Evolutionary conservation across 202 grass and related monocot genomes (phyloP), one percentile per base, ranked within the genome.

Genomic region (Sporobolus alterniflorus): DNA sequence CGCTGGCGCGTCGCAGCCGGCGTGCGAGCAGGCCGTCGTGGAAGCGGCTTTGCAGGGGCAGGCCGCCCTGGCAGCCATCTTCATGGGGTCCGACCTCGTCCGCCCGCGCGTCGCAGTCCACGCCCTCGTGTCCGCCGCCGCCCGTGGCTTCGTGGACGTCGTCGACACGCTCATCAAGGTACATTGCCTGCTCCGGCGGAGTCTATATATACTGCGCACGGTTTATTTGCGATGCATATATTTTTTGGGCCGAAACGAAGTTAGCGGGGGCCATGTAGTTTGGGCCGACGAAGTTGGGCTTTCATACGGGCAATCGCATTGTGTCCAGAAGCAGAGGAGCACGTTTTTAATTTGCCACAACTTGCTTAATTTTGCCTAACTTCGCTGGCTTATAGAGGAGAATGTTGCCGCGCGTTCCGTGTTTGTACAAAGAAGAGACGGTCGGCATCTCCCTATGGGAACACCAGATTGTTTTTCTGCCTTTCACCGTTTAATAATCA

Each of bases 11-110:
- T 96, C 93, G 50, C 96, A 99, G 83, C 93, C 85, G 10, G 93
- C 96, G 1, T 99, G 96, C 73, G 96, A 99, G 85, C 93, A 99
- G 81, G 96, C 96, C 75, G 75, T 99, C 74, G 89, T 99, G 33
- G 96, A 99, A 87, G 93, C 93, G 11, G 88, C 91, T 36, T 61
- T 90, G 50, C 93, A 99, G 63, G 91, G 91, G 28, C 88, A 81
- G 70, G 85, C 93, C 5, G 55, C 79, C 32, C 86, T 99, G 28
- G 87, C 88, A 5, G 89, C 83, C 34, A 89, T 96, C 73, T 82
- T 94, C 77, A 96, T 99, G 96, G 40, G 69, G 57, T 96, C 93
- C 15, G 96, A 99, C 74, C 93, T 99, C 65, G 85, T 99, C 71
- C 81, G 91, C 61, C 89, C 96, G 3, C 85, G 85, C 33, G 64